phyloP scores from a whole-genome alignment of 75 land plant genomes.

The Larix kaempferi region DNA sequence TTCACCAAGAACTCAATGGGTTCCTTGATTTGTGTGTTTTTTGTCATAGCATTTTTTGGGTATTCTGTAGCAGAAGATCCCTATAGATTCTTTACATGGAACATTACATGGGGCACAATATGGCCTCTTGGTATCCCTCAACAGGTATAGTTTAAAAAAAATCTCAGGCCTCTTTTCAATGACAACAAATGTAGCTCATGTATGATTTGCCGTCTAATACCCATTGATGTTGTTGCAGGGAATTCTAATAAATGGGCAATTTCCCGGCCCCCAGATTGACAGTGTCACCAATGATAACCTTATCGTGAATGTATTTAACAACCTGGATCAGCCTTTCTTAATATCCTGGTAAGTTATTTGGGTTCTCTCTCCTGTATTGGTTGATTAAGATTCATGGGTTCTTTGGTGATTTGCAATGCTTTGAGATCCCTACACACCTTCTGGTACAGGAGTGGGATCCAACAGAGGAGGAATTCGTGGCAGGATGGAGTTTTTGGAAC shows the following conservation, averaged over 20 bases:
- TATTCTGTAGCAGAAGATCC: conserved; percentile 18
- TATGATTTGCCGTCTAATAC: too few species aligned
- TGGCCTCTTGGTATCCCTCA: conserved; percentile 32
- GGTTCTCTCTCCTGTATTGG: not conserved
- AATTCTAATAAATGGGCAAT: conserved; percentile 78
- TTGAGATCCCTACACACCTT: too few species aligned
- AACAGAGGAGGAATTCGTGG: conserved; percentile 55
- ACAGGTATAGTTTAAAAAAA: conserved; percentile 13
- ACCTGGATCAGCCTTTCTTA: conserved; percentile 60
- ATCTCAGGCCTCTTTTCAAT: too few species aligned
- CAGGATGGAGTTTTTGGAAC: conserved; percentile 69
- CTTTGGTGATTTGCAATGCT: too few species aligned
- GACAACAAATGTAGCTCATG: too few species aligned
- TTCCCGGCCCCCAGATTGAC: conserved; percentile 76
- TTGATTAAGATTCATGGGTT: too few species aligned
- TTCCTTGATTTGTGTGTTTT: not conserved
- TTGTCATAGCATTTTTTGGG: not conserved
- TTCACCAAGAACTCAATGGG: not conserved
- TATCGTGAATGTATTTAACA: conserved; percentile 64
- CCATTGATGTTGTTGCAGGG: conserved; percentile 46
- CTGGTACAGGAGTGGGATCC: conserved; percentile 48
- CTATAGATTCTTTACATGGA: conserved; percentile 40
- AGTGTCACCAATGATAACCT: conserved; percentile 69
- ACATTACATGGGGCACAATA: conserved; percentile 31
- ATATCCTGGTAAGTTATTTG: conserved; percentile 48